Percentiles rank a stretch among this genome's conserved stretches.
These are phyloP conservation scores for Rhodocollybia butyracea DNA, from an alignment of 768 basidiomycete genomes.

Conservation along the genomic window DNA sequence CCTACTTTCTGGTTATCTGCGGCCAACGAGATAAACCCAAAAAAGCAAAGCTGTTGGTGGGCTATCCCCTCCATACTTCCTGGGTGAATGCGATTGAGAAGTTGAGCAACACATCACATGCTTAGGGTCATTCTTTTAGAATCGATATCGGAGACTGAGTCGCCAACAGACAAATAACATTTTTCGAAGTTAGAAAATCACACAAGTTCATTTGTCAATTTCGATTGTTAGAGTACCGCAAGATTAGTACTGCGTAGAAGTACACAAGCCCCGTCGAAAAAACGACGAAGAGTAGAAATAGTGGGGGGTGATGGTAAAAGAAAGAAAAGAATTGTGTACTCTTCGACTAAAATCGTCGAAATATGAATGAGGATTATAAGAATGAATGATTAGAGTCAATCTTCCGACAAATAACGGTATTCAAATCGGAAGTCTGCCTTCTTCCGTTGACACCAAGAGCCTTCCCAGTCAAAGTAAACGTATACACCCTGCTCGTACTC, in stretches of 20 bases:
- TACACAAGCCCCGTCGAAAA: slow-evolving; percentile 8
- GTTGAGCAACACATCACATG: too few species aligned
- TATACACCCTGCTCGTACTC: slow-evolving; percentile 99
- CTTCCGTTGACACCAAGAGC: slow-evolving; percentile 96
- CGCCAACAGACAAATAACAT: too few species aligned
- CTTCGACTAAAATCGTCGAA: background rate
- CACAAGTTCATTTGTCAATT: slow-evolving; percentile 18
- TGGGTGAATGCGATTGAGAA: too few species aligned
- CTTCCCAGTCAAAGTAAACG: slow-evolving; percentile 99
- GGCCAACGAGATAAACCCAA: too few species aligned
- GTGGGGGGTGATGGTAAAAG: slow-evolving; percentile 1
- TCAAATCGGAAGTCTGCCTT: slow-evolving; percentile 98
- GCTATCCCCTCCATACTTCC: too few species aligned
- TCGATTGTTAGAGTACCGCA: too few species aligned
- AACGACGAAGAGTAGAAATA: slow-evolving; percentile 14
- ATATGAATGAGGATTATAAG: background rate
- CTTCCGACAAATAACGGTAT: slow-evolving; percentile 92
- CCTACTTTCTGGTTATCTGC: too few species aligned
- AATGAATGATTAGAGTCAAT: slow-evolving; percentile 43
- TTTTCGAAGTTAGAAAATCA: too few species aligned
- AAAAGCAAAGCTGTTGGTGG: too few species aligned
- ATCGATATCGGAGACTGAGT: too few species aligned
- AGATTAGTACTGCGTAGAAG: slow-evolving; percentile 9
- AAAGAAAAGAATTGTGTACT: slow-evolving; percentile 4
- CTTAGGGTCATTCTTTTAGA: too few species aligned